A percentile compares a stretch with the other conserved stretches of the same genome.
Evolutionary conservation across 169 alveolate genomes (phyloP).

Genomic region (Condylostoma magnum): DNA sequence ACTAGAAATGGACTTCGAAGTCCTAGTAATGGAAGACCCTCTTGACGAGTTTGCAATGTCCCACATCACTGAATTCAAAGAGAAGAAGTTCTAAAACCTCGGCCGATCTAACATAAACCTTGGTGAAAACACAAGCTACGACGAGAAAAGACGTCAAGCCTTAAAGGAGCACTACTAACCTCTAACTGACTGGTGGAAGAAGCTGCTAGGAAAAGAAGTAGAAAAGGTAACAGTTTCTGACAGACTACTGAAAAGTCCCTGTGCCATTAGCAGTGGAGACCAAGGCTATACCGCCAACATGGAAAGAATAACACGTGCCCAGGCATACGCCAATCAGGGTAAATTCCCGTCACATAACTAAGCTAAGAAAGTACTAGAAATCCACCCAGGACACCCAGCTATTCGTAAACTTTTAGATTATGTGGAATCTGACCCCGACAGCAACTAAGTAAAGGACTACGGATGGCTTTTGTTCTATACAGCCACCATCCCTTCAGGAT

Average conservation of each 20-base stretch:
- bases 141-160: slow-evolving; percentile 63
- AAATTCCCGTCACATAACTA: slow-evolving; percentile 78
- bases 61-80: slow-evolving; percentile 91
- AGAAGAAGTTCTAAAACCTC: slow-evolving; percentile 89
- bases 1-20: slow-evolving; percentile 91
- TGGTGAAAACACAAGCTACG: slow-evolving; percentile 76
- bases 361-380: slow-evolving; percentile 93
- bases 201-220: slow-evolving; percentile 77
- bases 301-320: slow-evolving; percentile 95
- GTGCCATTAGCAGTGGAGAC: slow-evolving; percentile 90
- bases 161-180: slow-evolving; percentile 83
- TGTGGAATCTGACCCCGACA: slow-evolving; percentile 68
- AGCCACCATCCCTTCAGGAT: slow-evolving; percentile 70
- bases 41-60: slow-evolving; percentile 96
- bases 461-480: slow-evolving; percentile 67
- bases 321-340: slow-evolving; percentile 91
- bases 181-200: slow-evolving; percentile 89
- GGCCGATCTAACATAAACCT: slow-evolving; percentile 94
- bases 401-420: slow-evolving; percentile 81
- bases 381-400: slow-evolving; percentile 93
- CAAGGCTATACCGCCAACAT: slow-evolving; percentile 95
- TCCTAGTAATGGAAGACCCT: slow-evolving; percentile 93
- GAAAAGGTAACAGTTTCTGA: slow-evolving; percentile 89
- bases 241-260: slow-evolving; percentile 92
- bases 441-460: slow-evolving; percentile 54